Base-by-base conservation (phyloP, 1,284 basidiomycete species). In the Mycocalia duriaeana region DNA sequence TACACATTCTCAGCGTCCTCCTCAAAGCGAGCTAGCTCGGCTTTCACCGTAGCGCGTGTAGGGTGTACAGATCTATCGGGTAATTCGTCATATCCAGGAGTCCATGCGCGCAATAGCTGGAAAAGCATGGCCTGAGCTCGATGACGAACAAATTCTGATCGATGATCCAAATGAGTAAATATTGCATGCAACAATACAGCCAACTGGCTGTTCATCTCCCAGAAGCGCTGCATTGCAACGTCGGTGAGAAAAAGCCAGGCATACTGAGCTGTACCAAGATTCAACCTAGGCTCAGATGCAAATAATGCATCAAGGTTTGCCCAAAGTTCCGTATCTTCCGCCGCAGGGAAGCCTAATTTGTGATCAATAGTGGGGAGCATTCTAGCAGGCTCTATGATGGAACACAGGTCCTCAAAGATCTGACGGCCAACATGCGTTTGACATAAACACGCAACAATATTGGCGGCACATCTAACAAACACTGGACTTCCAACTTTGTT, bases 181-280 rank as follows among this genome's bases (percentile, higher is more conserved):
- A 94, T 72, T 8, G 84, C 83, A 52, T 94, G 91, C 19, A 97
- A 76, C 19, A 97, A 72, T 4, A 78, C 67, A 0, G 91, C 85
- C 4, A 97, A 68, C 46, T 87, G 80, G 16, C 77, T 69, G 37
- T 77, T 73, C 51, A 89, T 72, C 52, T 91, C 88, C 78, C 85
- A 89, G 47, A 83, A 77, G 16, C 87, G 80, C 52, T 91, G 85
- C 16, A 94, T 72, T 0, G 91, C 79, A 25, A 91, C 78, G 55
- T 94, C 90, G 1, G 87, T 84, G 20, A 95, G 75, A 59, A 94
- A 93, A 5, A 94, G 72, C 63, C 94, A 77, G 0, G 93, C 91
- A 57, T 91, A 89, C 60, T 95, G 93, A 1, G 91, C 91, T 0
- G 89, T 81, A 14, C 82, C 84, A 37, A 95, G 65, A 49, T 84